Conservation (phyloP, 1,284 basidiomycete genomes). For the Trametes hirsuta region DNA sequence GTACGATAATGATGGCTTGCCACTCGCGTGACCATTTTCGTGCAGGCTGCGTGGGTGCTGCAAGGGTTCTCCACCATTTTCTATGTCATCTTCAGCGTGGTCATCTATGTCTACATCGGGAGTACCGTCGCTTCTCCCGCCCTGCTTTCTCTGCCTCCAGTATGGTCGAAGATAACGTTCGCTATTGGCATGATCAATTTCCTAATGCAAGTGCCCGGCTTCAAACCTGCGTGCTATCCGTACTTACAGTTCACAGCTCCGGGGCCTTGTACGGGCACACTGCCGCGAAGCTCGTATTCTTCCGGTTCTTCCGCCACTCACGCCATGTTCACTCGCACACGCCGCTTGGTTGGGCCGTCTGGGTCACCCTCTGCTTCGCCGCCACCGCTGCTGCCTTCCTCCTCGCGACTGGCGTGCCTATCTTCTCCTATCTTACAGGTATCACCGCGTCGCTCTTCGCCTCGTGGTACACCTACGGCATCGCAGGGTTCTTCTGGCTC, state of each 20-base stretch:
- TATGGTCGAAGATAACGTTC: constrained; percentile 54
- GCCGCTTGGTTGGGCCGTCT: constrained; percentile 58
- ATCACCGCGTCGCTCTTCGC: constrained; percentile 60
- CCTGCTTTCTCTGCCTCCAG: constrained; percentile 51
- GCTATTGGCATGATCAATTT: constrained; percentile 53
- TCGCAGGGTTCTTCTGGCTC: constrained; percentile 62
- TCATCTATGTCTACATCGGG: constrained; percentile 63
- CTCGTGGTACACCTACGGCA: constrained; percentile 60
- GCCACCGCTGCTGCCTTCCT: constrained; percentile 54
- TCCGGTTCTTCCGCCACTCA: constrained; percentile 60
- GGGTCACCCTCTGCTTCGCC: constrained; percentile 50
- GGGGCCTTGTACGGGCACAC: constrained; percentile 54
- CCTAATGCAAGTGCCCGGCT: constrained; percentile 43
- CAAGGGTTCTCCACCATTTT: constrained; percentile 55
- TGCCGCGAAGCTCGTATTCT: constrained; percentile 63
- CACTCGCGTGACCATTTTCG: no score
- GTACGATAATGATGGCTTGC: no score
- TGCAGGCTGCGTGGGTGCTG: constrained; percentile 53
- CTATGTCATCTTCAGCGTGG: constrained; percentile 52
- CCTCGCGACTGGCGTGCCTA: constrained; percentile 57
- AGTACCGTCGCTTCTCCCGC: constrained; percentile 59
- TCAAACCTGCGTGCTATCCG: neutral
- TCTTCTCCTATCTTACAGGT: constrained; percentile 56
- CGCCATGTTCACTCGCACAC: constrained; percentile 62
- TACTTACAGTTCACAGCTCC: constrained; percentile 35